Percentiles rank a stretch among this genome's conserved stretches.
Evolutionary conservation across 768 basidiomycete genomes (phyloP).

Genomic region (Boletales sp.): DNA sequence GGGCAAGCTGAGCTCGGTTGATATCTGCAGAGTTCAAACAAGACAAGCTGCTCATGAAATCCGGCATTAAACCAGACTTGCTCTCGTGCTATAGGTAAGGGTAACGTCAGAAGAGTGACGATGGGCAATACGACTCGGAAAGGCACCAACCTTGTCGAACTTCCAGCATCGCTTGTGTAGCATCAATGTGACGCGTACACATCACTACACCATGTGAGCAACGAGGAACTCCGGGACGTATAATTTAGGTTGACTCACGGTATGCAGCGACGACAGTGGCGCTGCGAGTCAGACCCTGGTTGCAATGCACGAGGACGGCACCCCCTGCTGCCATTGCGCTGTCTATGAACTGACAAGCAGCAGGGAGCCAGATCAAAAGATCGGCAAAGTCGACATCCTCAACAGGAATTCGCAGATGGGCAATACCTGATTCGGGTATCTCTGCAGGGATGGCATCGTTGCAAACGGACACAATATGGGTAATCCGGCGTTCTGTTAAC

Average conservation of each 20-base stretch:
- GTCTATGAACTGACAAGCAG: constrained; percentile 64
- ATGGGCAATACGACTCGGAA: constrained; percentile 1
- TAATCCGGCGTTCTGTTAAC: constrained; percentile 69
- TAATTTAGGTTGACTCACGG: constrained; percentile 40
- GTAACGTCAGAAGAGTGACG: neutral
- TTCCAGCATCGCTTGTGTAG: constrained; percentile 55
- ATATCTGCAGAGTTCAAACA: constrained; percentile 73
- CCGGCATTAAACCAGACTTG: constrained; percentile 80
- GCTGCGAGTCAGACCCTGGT: constrained; percentile 63
- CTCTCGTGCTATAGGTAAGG: constrained; percentile 50
- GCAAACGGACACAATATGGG: constrained; percentile 79
- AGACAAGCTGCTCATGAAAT: constrained; percentile 73
- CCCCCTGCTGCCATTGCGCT: constrained; percentile 56
- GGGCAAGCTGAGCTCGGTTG: constrained; percentile 56
- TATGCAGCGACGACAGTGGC: constrained; percentile 75
- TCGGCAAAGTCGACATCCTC: constrained; percentile 70
- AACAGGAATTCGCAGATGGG: constrained; percentile 66
- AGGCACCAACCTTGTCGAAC: constrained; percentile 52
- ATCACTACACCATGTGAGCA: constrained; percentile 48
- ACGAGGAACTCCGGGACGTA: constrained; percentile 1
- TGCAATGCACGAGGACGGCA: constrained; percentile 62
- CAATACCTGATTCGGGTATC: constrained; percentile 62
- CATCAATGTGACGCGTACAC: constrained; percentile 54
- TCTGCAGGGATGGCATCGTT: constrained; percentile 69
- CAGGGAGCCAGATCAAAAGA: constrained; percentile 62